phyloP scores from a whole-genome alignment of 2,329 filamentous ascomycete species.

The Cyphellophora europaea region DNA sequence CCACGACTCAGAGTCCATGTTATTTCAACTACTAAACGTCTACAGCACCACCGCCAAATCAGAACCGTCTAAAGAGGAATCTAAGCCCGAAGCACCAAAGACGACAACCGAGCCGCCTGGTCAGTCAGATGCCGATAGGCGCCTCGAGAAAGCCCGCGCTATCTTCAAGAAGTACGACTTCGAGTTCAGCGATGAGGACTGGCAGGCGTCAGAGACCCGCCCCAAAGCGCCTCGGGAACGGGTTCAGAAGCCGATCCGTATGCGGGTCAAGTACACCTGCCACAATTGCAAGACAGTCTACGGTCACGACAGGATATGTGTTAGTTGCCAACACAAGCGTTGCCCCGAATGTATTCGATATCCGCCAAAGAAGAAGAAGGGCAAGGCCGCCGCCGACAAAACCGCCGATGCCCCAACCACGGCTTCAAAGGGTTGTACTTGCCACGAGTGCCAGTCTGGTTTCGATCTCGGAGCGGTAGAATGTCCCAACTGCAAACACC shows the following conservation, averaged over 20 bases:
- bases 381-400: slow-evolving; percentile 2
- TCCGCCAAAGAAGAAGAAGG: slow-evolving; percentile 57
- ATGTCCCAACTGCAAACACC: slow-evolving; percentile 16
- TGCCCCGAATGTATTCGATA: slow-evolving; percentile 74
- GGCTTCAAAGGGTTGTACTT: slow-evolving; percentile 3
- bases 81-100: slow-evolving; percentile 1
- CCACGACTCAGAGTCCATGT: neutral
- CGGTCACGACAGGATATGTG: slow-evolving; percentile 62
- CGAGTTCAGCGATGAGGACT: slow-evolving; percentile 32
- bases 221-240: slow-evolving; percentile 25
- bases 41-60: slow-evolving; percentile 2
- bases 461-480: slow-evolving; percentile 10
- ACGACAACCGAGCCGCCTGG: neutral
- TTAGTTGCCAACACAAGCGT: slow-evolving; percentile 66
- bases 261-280: slow-evolving; percentile 51
- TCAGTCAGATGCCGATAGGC: slow-evolving; percentile 18
- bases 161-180: slow-evolving; percentile 39
- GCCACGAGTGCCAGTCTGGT: slow-evolving; percentile 15
- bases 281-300: slow-evolving; percentile 72
- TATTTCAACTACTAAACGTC: slow-evolving; percentile 1
- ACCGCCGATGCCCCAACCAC: neutral
- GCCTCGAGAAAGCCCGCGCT: slow-evolving; percentile 33
- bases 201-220: slow-evolving; percentile 22
- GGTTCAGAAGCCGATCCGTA: slow-evolving; percentile 36
- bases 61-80: slow-evolving; percentile 2